Base-by-base conservation (phyloP, 768 basidiomycete genomes). In the Suillus plorans region DNA sequence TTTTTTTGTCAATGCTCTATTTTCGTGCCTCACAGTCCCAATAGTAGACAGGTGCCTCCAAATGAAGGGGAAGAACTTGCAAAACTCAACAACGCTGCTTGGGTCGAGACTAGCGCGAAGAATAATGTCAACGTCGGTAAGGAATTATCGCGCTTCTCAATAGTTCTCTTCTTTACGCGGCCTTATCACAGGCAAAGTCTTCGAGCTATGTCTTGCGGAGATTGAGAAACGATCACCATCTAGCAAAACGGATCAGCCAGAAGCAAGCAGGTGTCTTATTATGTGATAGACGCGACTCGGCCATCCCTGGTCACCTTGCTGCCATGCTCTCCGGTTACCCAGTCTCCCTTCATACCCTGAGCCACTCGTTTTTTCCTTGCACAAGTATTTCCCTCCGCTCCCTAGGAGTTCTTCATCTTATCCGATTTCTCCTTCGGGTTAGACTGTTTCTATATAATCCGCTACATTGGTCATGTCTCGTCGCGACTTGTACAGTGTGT, bases 31-130 rank as follows among this genome's bases (percentile, higher is more conserved):
- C 66, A 79, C 72, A 73, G 73, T 71, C 72, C 70, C 65, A 67
- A 67, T 62, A 86, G 80, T 69, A 90, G 93, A 74, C 91, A 92
- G 79, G 92, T 96, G 8, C 83, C 86, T 62, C 76, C 84, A 1
- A 76, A 81, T n/a, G 92, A 94, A 70, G 94, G 89, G 14, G 81
- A 92, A 76, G 83, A 85, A 63, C 80, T 97, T 49, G 95, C 94
- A 12, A 83, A 84, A 69, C 80, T 81, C 65, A 86, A 89, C 70
- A 84, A 87, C 47, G 89, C 92, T 9, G 90, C 89, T 4, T 96
- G 89, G 81, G 82, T 96, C 50, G 95, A 97, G 78, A 92, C 92
- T 16, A 94, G 92, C 71, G 94, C 95, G 42, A 92, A 92, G 83
- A 82, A 86, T 64, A 92, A 94, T 69, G 76, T 86, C 76, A 95